Base-by-base conservation (phyloP, 805 yeast species). In the Metschnikowia koreensis region DNA sequence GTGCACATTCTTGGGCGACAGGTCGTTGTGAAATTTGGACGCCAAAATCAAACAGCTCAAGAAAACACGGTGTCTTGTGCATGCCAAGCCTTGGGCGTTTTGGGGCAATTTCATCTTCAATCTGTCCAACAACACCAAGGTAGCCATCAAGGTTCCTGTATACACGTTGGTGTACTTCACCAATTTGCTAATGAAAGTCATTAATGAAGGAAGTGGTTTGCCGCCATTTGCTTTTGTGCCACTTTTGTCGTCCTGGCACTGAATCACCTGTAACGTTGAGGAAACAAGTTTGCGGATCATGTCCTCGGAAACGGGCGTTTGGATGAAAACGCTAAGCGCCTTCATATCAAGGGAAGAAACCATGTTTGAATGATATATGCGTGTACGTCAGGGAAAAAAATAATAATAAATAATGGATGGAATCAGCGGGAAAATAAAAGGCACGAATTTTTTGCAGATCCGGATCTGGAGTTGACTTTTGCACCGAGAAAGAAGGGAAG, bases 151-250 rank as follows among this genome's bases (percentile, higher is more conserved):
- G 15, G 92, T 87, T 38, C 92, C 90, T 2, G 91, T 84, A 67
- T 86, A 84, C n/a, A 87, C 90, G 61, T 86, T 86, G 31, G 91
- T 84, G 71, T 85, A 81, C 64, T 87, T 78, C 38, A 87, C 89
- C 63, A 87, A 72, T 60, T 78, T 82, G 53, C 86, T 81, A 61
- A 87, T 83, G 69, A 87, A 87, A 0, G 88, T 81, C 85, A 82
- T 84, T 57, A 87, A 74, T 7, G 91, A 84, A 11, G 93, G 92
- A 48, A 81, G 72, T 46, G 73, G 77, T 58, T 70, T 75, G 41
- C 63, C 65, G 44, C 47, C 46, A 27, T 68, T 70, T 51, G 69
- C 68, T n/a, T 50, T 48, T 36, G 51, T 40, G 63, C 65, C 50
- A 38, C 64, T 66, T 55, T 73, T 71, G 49, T 73, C 54, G 50